Percentiles rank a stretch among this genome's conserved stretches.
These are phyloP conservation scores for Populus ilicifolia DNA, from an alignment of 345 rosid species.

Conservation along the genomic window DNA sequence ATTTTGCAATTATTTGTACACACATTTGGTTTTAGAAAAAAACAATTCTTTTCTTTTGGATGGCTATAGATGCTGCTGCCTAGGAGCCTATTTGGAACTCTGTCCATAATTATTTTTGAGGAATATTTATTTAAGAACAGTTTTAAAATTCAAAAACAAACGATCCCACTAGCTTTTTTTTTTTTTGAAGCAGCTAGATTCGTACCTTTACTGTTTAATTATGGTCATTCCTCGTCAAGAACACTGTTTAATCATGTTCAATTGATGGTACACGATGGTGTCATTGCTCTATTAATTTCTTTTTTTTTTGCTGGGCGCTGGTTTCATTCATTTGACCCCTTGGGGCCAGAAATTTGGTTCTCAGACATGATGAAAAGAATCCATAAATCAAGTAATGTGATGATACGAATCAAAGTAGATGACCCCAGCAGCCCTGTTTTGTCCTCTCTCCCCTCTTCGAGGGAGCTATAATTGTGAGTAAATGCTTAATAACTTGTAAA, in stretches of 20 bases:
- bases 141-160: too few species aligned
- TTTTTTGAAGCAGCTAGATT: background rate
- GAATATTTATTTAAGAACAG: too few species aligned
- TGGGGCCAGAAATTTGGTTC: conserved; percentile 5
- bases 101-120: too few species aligned
- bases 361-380: background rate
- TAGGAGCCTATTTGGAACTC: too few species aligned
- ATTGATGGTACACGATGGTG: background rate
- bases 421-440: background rate
- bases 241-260: conserved; percentile 10
- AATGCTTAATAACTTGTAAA: background rate
- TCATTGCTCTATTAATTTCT: too few species aligned
- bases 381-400: background rate
- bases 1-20: background rate
- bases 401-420: background rate
- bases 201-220: background rate
- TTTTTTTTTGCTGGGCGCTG: background rate
- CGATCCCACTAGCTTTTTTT: background rate
- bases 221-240: background rate
- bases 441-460: background rate
- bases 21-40: background rate
- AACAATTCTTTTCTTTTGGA: background rate
- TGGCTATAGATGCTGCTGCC: background rate
- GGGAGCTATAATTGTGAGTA: background rate
- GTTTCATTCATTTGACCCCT: conserved; percentile 4